These are phyloP conservation scores for Tuber brumale DNA, from an alignment of 495 filamentous ascomycete genomes.

Conservation along the genomic window DNA sequence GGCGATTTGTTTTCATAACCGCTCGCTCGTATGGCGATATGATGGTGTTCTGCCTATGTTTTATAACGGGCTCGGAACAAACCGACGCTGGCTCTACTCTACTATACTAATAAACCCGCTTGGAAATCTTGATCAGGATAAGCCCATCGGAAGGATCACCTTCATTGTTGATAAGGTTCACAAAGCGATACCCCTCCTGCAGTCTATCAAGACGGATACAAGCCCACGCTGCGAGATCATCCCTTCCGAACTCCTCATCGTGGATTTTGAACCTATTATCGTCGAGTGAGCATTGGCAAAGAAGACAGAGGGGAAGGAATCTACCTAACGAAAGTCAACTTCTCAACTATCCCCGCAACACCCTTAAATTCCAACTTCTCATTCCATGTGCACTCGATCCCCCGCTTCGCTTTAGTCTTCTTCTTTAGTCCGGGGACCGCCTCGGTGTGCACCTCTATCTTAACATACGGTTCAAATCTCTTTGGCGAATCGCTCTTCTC, in stretches of 20 bases:
- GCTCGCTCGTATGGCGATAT: background rate
- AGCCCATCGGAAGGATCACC: conserved; percentile 58
- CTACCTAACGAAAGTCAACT: conserved; percentile 74
- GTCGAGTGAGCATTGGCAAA: conserved; percentile 11
- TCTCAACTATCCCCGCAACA: conserved; percentile 62
- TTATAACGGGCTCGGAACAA: background rate
- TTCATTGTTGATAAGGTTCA: conserved; percentile 61
- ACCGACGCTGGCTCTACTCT: background rate
- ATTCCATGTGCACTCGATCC: conserved; percentile 44
- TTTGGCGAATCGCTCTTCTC: conserved; percentile 51
- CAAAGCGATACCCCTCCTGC: conserved; percentile 64
- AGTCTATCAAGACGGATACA: conserved; percentile 78
- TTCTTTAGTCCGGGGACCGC: conserved; percentile 42
- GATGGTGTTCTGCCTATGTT: background rate
- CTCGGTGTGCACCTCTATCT: conserved; percentile 73
- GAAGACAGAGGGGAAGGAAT: conserved; percentile 22
- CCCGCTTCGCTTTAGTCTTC: conserved; percentile 42
- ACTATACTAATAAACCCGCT: conserved; percentile 46
- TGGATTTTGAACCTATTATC: conserved; percentile 67
- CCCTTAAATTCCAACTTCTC: conserved; percentile 58
- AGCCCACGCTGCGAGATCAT: conserved; percentile 76
- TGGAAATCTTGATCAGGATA: conserved; percentile 63
- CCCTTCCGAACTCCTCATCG: conserved; percentile 69
- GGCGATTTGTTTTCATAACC: background rate
- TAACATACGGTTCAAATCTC: conserved; percentile 70